phyloP scores from a whole-genome alignment of 2,329 filamentous ascomycete genomes.

The Colletotrichum higginsianum region DNA sequence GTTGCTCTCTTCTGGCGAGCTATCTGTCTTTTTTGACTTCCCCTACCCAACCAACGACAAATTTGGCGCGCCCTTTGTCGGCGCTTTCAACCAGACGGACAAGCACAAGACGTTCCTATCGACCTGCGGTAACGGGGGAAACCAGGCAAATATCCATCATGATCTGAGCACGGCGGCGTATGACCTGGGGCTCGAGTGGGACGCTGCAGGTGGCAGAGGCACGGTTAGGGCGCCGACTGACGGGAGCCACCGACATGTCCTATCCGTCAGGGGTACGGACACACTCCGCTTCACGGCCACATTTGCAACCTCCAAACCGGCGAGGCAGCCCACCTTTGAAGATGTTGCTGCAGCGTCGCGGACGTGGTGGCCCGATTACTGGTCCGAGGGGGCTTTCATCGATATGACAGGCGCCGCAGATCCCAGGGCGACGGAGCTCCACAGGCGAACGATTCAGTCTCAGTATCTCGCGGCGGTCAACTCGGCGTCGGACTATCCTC shows the following conservation, averaged over 20 bases:
- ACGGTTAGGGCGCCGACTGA: constrained; percentile 52
- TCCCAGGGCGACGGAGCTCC: constrained; percentile 62
- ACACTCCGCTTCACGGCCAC: constrained; percentile 50
- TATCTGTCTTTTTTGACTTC: constrained; percentile 68
- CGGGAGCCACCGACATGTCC: constrained; percentile 60
- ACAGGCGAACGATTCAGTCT: constrained; percentile 67
- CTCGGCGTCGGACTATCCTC: constrained; percentile 62
- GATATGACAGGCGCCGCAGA: constrained; percentile 59
- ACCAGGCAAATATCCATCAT: constrained; percentile 58
- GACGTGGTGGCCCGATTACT: constrained; percentile 65
- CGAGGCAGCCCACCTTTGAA: constrained; percentile 46
- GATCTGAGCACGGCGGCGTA: constrained; percentile 61
- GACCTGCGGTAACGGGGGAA: constrained; percentile 37
- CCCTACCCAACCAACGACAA: constrained; percentile 65
- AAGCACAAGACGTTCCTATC: constrained; percentile 59
- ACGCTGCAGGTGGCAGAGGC: constrained; percentile 45
- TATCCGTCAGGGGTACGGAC: constrained; percentile 48
- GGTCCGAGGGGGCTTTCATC: constrained; percentile 66
- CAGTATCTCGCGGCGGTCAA: constrained; percentile 69
- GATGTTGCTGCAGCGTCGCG: constrained; percentile 51
- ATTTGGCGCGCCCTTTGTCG: constrained; percentile 69
- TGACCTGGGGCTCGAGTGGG: constrained; percentile 57
- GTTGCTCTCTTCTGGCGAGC: constrained; percentile 53
- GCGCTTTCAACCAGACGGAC: constrained; percentile 63
- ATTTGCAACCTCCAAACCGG: constrained; percentile 49